Base-by-base conservation (phyloP, 148 eudicot species). In the Vaccinium corymbosum region DNA sequence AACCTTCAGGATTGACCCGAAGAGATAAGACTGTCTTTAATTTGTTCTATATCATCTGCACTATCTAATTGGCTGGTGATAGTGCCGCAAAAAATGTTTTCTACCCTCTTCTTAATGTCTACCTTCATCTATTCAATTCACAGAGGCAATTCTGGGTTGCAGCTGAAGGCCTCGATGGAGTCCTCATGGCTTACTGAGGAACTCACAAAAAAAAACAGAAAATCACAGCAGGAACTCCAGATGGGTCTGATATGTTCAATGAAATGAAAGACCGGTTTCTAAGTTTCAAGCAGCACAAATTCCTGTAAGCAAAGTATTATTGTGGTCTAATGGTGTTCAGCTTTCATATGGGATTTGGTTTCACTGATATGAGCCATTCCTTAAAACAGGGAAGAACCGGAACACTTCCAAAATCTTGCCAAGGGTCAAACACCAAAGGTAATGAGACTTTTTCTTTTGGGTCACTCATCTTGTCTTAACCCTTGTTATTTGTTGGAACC, bases 391-490 rank as follows among this genome's bases (percentile, higher is more conserved):
- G 90, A 86, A 78, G 88, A 94, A 84, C 32, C 85, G 38, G 95
- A 94, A 78, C 89, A 86, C 87, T 97, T 78, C 78, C 90, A 93
- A 83, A 86, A 84, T 83, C 98, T 97, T 83, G 92, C 99, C 42
- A 80, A 93, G 80, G 86, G 8, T 77, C 99, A 94, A 86, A 84
- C 90, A 77, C 98, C 99, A 48, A 94, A 94, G 95, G 98, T 97
- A 83, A 66, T 73, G 50, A 64, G 49, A 4, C 9, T 48, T 76
- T 73, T 15, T 4, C 75, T 35, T 55, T 66, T 3, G 80, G 16
- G 61, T 79, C 79, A 9, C 16, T 79, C 46, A 38, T 27, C 35
- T 32, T 83, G 13, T 72, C 25, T 46, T 27, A 51, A 16, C n/a
- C 46, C 6, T 27, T 62, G 50, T 62, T 78, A 32, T 83, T 22